Percentiles rank a stretch among this genome's conserved stretches.
Conservation (phyloP, 1,139 yeast species). For the Hyphopichia pseudoburtonii region DNA sequence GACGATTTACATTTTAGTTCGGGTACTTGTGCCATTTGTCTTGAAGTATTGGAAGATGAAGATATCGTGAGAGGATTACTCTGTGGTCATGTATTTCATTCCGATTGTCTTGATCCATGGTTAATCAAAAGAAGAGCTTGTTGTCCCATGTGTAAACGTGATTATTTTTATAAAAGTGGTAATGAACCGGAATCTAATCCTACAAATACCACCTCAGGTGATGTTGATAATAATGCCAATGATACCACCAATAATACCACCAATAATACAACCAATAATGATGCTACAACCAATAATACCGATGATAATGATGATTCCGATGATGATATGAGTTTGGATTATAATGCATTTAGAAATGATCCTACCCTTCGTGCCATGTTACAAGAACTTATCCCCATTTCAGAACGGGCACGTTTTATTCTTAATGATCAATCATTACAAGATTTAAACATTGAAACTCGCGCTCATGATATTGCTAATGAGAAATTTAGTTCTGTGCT, state of each 20-base stretch:
- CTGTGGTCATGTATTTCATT: slow-evolving; percentile 85
- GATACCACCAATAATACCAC: slow-evolving; percentile 8
- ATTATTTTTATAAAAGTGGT: slow-evolving; percentile 47
- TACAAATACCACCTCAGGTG: slow-evolving; percentile 2
- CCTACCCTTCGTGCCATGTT: slow-evolving; percentile 40
- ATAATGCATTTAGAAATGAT: slow-evolving; percentile 42
- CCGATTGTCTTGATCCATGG: slow-evolving; percentile 84
- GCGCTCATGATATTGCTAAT: slow-evolving; percentile 40
- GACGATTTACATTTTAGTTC: slow-evolving; percentile 54
- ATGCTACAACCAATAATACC: slow-evolving; percentile 14
- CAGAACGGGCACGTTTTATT: slow-evolving; percentile 39
- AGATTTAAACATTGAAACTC: slow-evolving; percentile 38
- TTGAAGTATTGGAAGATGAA: slow-evolving; percentile 61
- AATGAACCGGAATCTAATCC: slow-evolving; percentile 2
- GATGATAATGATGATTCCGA: slow-evolving; percentile 20
- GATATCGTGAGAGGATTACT: slow-evolving; percentile 70
- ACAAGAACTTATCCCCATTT: slow-evolving; percentile 40
- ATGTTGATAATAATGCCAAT: slow-evolving; percentile 7
- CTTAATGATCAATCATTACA: slow-evolving; percentile 26
- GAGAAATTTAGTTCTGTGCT: slow-evolving; percentile 33
- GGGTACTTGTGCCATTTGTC: slow-evolving; percentile 81
- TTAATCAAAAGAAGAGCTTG: slow-evolving; percentile 71
- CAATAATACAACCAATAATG: slow-evolving; percentile 3
- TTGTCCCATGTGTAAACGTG: slow-evolving; percentile 84
- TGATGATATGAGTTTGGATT: slow-evolving; percentile 33